A percentile compares a stretch with the other conserved stretches of the same genome.
Conservation (phyloP, 495 filamentous ascomycete species). For the Bombardia bombarda region DNA sequence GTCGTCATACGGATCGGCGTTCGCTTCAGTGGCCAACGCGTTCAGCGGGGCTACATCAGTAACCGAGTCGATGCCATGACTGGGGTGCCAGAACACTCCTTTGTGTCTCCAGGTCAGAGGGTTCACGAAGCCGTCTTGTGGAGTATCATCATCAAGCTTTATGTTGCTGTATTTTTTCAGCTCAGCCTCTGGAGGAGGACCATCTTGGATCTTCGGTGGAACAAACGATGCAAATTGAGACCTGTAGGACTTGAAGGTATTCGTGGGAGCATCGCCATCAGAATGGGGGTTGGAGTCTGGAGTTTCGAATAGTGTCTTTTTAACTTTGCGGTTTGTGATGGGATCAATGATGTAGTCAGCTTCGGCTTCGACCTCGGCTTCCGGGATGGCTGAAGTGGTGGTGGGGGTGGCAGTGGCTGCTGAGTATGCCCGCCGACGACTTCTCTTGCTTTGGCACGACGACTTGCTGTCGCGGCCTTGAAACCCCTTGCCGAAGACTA, state of each 20-base stretch:
- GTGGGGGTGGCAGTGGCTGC: too few relatives aligned
- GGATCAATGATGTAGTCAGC: slow-evolving; percentile 47
- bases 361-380: neutral
- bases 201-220: slow-evolving; percentile 16
- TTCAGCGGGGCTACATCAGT: slow-evolving; percentile 12
- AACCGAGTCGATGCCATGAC: slow-evolving; percentile 8
- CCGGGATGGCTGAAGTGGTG: too few relatives aligned
- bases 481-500: slow-evolving; percentile 19
- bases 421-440: neutral
- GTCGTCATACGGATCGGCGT: slow-evolving; percentile 10
- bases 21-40: neutral
- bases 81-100: slow-evolving; percentile 17
- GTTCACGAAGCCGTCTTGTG: slow-evolving; percentile 2
- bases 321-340: slow-evolving; percentile 54
- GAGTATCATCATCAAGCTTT: neutral
- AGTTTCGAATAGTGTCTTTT: slow-evolving; percentile 8
- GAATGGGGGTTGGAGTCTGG: slow-evolving; percentile 4
- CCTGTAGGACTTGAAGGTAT: slow-evolving; percentile 29
- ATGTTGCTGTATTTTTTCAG: slow-evolving; percentile 26
- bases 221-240: slow-evolving; percentile 25
- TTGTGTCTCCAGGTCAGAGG: slow-evolving; percentile 8
- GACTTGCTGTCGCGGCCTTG: too few relatives aligned
- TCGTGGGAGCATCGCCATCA: slow-evolving; percentile 21
- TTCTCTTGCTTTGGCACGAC: slow-evolving; percentile 4
- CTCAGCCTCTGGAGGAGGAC: slow-evolving; percentile 27